phyloP scores from a whole-genome alignment of 2,329 filamentous ascomycete species.

The Geosmithia flava region DNA sequence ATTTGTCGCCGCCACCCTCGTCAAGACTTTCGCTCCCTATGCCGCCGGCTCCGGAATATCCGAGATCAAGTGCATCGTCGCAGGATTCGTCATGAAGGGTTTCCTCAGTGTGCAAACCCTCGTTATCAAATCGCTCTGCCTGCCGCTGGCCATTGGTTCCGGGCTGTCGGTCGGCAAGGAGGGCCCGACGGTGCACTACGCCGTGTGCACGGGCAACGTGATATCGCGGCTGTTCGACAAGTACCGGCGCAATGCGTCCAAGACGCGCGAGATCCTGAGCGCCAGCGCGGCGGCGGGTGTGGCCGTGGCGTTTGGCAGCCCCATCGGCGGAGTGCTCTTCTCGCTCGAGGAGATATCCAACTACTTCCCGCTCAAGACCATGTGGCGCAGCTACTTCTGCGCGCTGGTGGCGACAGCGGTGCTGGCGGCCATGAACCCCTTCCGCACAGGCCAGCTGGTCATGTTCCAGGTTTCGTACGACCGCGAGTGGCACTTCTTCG shows the following conservation, averaged over 20 bases:
- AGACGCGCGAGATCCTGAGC: slow-evolving; percentile 88
- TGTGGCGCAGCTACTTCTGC: slow-evolving; percentile 98
- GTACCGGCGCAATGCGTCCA: slow-evolving; percentile 82
- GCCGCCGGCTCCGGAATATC: slow-evolving; percentile 94
- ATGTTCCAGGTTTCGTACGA: slow-evolving; percentile 99
- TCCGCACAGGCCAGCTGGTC: slow-evolving; percentile 91
- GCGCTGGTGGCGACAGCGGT: slow-evolving; percentile 90
- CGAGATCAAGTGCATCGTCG: slow-evolving; percentile 98
- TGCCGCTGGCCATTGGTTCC: slow-evolving; percentile 87
- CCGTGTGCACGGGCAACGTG: slow-evolving; percentile 93
- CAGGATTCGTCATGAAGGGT: slow-evolving; percentile 97
- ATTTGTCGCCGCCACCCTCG: slow-evolving; percentile 68
- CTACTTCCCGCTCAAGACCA: slow-evolving; percentile 90
- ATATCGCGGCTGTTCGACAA: slow-evolving; percentile 89
- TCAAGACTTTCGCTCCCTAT: slow-evolving; percentile 88
- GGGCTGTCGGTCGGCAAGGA: slow-evolving; percentile 94
- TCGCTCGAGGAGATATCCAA: slow-evolving; percentile 97
- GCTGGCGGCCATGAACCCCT: slow-evolving; percentile 91
- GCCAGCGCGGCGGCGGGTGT: slow-evolving; percentile 92
- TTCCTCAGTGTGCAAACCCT: slow-evolving; percentile 89
- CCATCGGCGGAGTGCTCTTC: slow-evolving; percentile 92
- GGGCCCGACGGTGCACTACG: slow-evolving; percentile 97
- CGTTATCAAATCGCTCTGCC: slow-evolving; percentile 81
- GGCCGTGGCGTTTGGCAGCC: slow-evolving; percentile 91
- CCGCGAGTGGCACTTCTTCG: slow-evolving; percentile 95